Evolutionary conservation across 2,329 filamentous ascomycete species (phyloP), one percentile per base, ranked within the genome.

Genomic region (Claviceps capensis): DNA sequence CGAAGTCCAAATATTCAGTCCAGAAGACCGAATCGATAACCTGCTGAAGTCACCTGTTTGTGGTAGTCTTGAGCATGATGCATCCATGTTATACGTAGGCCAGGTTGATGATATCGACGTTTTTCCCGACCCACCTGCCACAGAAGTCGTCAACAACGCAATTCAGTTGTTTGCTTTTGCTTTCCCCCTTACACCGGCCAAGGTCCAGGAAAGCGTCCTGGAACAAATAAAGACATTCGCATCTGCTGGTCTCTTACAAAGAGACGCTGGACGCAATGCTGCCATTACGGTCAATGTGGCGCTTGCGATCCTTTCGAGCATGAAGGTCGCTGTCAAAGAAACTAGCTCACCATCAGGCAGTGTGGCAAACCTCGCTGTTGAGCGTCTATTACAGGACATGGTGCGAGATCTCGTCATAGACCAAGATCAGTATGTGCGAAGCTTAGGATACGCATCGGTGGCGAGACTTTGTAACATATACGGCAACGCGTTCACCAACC

Each of bases 151-250:
- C 55, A 95, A 98, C 63, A 82, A 91, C 62, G 90, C 93, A 0
- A 94, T 98, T 52, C 85, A 93, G 56, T 73, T 97, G 0, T 98
- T 98, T 64, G 88, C 90, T 2, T 87, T 95, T 50, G 86, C 88
- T 41, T 83, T 98, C 53, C 90, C 93, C 2, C 73, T 96, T 9
- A 94, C 95, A 46, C 85, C 87, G 0, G 77, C 88, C 4, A 95
- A 91, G 62, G 87, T 98, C 2, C 93, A 98, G 62, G 93, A 98
- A 66, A 96, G 91, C 62, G 88, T 95, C 47, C 72, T 98, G 9
- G 93, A 98, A 66, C 93, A 98, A 63, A 83, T 97, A 47, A 85
- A 87, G 16, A 93, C 88, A 0, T 95, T 94, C 62, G 74, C 93
- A n/a, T 85, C 88, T 0, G 86, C 89, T 1, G 81, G 82, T 0